Conservation (phyloP, 768 basidiomycete genomes). For the Lactarius deliciosus region DNA sequence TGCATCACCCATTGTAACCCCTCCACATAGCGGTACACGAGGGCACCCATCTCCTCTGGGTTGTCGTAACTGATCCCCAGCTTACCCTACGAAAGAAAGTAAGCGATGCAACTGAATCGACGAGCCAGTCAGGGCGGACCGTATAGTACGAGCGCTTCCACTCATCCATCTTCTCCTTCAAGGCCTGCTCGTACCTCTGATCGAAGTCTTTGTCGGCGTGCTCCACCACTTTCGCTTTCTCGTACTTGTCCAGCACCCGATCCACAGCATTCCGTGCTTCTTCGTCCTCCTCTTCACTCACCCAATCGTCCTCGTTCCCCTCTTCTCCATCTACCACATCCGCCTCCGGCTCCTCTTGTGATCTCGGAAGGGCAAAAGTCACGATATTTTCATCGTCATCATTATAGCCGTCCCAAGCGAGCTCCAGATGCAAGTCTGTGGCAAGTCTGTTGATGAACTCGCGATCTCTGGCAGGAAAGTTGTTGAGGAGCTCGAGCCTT, state of each 20-base stretch:
- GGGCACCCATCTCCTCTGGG: slow-evolving; percentile 61
- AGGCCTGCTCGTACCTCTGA: slow-evolving; percentile 59
- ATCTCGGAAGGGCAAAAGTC: slow-evolving; percentile 59
- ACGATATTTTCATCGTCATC: slow-evolving; percentile 77
- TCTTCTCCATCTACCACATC: slow-evolving; percentile 44
- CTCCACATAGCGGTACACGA: slow-evolving; percentile 83
- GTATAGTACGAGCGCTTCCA: slow-evolving; percentile 70
- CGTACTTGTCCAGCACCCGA: slow-evolving; percentile 85
- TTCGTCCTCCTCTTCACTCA: slow-evolving; percentile 58
- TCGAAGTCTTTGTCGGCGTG: slow-evolving; percentile 79
- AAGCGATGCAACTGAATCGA: slow-evolving; percentile 20
- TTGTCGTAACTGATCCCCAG: slow-evolving; percentile 76
- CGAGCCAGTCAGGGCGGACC: slow-evolving; percentile 44
- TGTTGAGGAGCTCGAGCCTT: slow-evolving; percentile 68
- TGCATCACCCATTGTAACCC: slow-evolving; percentile 99
- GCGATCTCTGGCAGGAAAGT: slow-evolving; percentile 76
- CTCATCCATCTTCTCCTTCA: slow-evolving; percentile 31
- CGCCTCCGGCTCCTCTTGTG: slow-evolving; percentile 38
- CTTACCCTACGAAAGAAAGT: slow-evolving; percentile 62
- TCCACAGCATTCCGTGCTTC: slow-evolving; percentile 74
- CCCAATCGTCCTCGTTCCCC: slow-evolving; percentile 53
- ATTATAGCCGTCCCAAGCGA: slow-evolving; percentile 95
- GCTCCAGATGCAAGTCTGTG: slow-evolving; percentile 68
- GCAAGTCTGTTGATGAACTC: slow-evolving; percentile 76
- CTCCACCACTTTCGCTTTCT: slow-evolving; percentile 73